A percentile compares a stretch with the other conserved stretches of the same genome.
phyloP scores from a whole-genome alignment of 2,329 filamentous ascomycete genomes.

The Curvularia spicifera region DNA sequence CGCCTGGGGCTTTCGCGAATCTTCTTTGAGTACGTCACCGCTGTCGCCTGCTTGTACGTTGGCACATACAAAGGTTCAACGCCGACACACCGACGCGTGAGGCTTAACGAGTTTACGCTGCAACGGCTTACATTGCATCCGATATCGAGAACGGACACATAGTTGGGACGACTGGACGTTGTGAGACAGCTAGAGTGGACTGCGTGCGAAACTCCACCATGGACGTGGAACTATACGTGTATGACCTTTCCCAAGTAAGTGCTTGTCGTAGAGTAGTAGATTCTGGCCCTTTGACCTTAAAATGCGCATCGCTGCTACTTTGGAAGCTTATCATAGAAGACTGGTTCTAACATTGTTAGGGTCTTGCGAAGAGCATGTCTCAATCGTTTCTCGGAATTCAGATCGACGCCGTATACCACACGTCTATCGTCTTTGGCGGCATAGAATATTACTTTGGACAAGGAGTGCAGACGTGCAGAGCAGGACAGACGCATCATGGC shows the following conservation, averaged over 20 bases:
- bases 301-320: neutral
- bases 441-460: slow-evolving; percentile 91
- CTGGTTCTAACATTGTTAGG: slow-evolving; percentile 44
- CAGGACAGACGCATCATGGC: slow-evolving; percentile 86
- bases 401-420: slow-evolving; percentile 95
- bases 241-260: slow-evolving; percentile 57
- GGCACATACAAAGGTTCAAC: neutral
- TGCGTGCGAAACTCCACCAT: slow-evolving; percentile 36
- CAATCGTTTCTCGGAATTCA: slow-evolving; percentile 67
- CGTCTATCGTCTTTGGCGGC: slow-evolving; percentile 82
- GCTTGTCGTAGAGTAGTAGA: neutral
- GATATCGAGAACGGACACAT: neutral
- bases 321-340: neutral
- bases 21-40: slow-evolving; percentile 27
- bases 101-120: neutral
- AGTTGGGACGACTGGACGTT: neutral
- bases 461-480: slow-evolving; percentile 79
- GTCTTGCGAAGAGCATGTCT: slow-evolving; percentile 63
- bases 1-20: slow-evolving; percentile 18
- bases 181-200: neutral
- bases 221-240: slow-evolving; percentile 60
- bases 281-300: neutral
- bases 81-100: neutral
- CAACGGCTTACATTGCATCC: neutral
- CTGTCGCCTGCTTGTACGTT: neutral